These are phyloP conservation scores for Leccinum disarticulatum DNA, from an alignment of 768 basidiomycete species.

Conservation along the genomic window DNA sequence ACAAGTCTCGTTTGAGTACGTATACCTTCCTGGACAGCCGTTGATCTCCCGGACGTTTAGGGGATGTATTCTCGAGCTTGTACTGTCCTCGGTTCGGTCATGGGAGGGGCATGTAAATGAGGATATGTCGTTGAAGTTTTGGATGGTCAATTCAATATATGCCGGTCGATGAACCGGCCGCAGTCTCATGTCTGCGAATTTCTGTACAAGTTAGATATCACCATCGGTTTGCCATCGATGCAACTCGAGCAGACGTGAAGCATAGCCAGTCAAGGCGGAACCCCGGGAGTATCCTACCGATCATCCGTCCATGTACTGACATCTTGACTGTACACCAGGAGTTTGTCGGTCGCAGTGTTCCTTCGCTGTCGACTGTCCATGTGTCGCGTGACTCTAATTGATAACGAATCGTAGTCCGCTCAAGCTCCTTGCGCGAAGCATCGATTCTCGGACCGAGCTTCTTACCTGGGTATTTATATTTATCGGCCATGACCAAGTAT, in stretches of 20 bases:
- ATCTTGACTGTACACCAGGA: neutral
- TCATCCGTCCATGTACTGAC: neutral
- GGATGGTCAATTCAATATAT: neutral
- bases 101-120: constrained; percentile 1
- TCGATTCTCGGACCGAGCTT: neutral
- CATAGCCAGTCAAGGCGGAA: neutral
- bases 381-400: neutral
- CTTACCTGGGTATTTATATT: neutral
- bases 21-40: neutral
- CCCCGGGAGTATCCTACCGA: neutral
- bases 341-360: neutral
- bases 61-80: neutral
- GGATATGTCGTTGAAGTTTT: neutral
- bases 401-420: neutral
- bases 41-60: neutral
- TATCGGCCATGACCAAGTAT: neutral
- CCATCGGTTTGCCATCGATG: neutral
- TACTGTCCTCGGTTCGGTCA: neutral
- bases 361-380: neutral
- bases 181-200: neutral
- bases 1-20: neutral
- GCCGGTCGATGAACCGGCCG: neutral
- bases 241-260: neutral
- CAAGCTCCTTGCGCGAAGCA: neutral
- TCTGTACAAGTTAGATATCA: neutral